These are phyloP conservation scores for Gossypium stocksii DNA, from an alignment of 345 rosid genomes.

Conservation along the genomic window DNA sequence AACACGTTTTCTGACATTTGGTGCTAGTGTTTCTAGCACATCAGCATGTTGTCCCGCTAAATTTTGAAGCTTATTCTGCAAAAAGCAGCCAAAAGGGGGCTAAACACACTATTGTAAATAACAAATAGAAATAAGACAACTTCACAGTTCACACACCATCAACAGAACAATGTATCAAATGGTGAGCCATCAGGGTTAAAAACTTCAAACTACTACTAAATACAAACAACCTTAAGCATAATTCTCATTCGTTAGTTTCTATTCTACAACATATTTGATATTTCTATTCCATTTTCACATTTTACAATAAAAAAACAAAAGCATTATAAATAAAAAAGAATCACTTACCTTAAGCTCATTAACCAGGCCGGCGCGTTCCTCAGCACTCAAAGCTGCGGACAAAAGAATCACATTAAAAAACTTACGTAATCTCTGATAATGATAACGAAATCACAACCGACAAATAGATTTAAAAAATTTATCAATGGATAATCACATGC, in stretches of 20 bases:
- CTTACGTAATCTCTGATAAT: not conserved
- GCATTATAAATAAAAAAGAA: not conserved
- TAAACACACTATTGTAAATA: not conserved
- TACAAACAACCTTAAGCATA: not conserved
- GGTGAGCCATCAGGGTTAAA: not conserved
- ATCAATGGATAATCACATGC: not conserved
- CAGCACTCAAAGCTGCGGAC: constrained; percentile 5
- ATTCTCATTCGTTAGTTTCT: constrained; percentile 1
- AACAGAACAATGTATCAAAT: not conserved
- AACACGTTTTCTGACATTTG: constrained; percentile 72
- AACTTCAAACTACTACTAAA: not conserved
- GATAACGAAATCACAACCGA: constrained; percentile 2
- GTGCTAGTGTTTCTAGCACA: constrained; percentile 61
- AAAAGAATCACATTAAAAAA: not conserved
- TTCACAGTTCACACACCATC: not conserved
- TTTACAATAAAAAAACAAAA: not conserved
- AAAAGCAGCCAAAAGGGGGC: not conserved
- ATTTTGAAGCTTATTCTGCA: constrained; percentile 76
- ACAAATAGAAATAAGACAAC: not conserved
- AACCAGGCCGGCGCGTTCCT: constrained; percentile 17
- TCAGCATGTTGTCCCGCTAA: constrained; percentile 82
- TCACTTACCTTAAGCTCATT: constrained; percentile 13
- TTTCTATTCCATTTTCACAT: not conserved
- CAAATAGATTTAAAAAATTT: not conserved
- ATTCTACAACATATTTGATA: not conserved